Conservation (phyloP, 352 stramenopile genomes). For the Aphanomyces invadans region DNA sequence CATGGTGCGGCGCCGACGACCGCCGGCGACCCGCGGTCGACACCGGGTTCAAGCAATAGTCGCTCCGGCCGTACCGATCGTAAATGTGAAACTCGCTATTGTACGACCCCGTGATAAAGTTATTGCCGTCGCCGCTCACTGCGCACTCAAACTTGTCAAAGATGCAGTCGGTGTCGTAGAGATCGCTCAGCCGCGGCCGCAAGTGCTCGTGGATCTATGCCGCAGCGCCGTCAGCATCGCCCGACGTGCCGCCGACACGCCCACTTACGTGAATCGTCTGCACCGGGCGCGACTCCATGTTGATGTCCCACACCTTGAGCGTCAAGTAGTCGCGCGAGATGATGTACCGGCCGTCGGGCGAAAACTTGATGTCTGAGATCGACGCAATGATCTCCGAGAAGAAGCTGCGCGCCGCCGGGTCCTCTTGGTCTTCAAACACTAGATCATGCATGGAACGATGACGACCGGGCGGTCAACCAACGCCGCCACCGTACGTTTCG, state of each 20-base stretch:
- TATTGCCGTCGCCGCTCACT: slow-evolving; percentile 85
- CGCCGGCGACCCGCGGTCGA: slow-evolving; percentile 41
- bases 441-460: too few relatives aligned
- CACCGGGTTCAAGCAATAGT: slow-evolving; percentile 56
- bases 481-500: slow-evolving; percentile 43
- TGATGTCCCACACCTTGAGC: slow-evolving; percentile 95
- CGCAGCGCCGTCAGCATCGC: too few relatives aligned
- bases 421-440: slow-evolving; percentile 80
- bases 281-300: slow-evolving; percentile 90
- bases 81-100: slow-evolving; percentile 92
- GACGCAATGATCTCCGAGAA: slow-evolving; percentile 95
- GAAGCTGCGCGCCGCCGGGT: slow-evolving; percentile 82
- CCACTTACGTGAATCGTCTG: slow-evolving; percentile 90
- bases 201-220: slow-evolving; percentile 93
- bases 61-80: slow-evolving; percentile 69
- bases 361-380: slow-evolving; percentile 93
- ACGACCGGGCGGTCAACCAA: too few relatives aligned
- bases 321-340: slow-evolving; percentile 93
- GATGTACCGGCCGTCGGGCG: slow-evolving; percentile 90
- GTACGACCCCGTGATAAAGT: slow-evolving; percentile 93
- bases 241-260: too few relatives aligned
- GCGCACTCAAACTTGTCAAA: slow-evolving; percentile 97
- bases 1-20: slow-evolving; percentile 26
- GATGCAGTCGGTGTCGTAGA: slow-evolving; percentile 96
- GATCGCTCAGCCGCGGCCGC: slow-evolving; percentile 71